Percentiles rank a stretch among this genome's conserved stretches.
phyloP scores from a whole-genome alignment of 1,284 basidiomycete genomes.

The Cerrena zonata region DNA sequence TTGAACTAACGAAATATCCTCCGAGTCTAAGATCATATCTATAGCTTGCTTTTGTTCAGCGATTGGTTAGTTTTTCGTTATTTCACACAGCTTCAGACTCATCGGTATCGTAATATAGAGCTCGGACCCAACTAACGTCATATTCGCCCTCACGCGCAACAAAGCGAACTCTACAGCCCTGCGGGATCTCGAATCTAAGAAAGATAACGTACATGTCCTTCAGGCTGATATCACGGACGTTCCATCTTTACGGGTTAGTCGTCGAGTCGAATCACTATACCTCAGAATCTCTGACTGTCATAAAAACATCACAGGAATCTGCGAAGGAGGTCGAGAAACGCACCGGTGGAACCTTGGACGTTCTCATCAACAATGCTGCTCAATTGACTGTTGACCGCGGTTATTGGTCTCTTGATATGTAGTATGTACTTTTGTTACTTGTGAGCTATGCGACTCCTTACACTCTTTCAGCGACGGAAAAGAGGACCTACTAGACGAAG shows the following conservation, averaged over 20 bases:
- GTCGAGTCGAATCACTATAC: too few species aligned
- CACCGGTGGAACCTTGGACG: constrained; percentile 25
- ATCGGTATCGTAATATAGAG: constrained; percentile 2
- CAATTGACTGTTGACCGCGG: constrained; percentile 3
- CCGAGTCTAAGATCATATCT: constrained; percentile 1
- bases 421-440: constrained; percentile 7
- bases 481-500: constrained; percentile 19
- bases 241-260: constrained; percentile 19
- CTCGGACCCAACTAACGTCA: constrained; percentile 15
- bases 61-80: constrained; percentile 11
- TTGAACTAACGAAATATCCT: not conserved
- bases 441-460: too few species aligned
- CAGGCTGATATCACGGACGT: constrained; percentile 21
- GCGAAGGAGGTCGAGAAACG: constrained; percentile 17
- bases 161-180: constrained; percentile 12
- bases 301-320: constrained; percentile 9
- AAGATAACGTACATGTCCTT: constrained; percentile 21
- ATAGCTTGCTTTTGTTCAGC: constrained; percentile 17
- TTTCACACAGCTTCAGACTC: not conserved
- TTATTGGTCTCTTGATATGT: constrained; percentile 3
- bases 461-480: constrained; percentile 1
- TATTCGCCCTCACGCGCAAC: constrained; percentile 25
- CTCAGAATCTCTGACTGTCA: not conserved
- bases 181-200: constrained; percentile 16
- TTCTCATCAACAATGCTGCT: constrained; percentile 28